A percentile compares a stretch with the other conserved stretches of the same genome.
phyloP scores from a whole-genome alignment of 2,329 filamentous ascomycete genomes.

The Colletotrichum chlorophyti region DNA sequence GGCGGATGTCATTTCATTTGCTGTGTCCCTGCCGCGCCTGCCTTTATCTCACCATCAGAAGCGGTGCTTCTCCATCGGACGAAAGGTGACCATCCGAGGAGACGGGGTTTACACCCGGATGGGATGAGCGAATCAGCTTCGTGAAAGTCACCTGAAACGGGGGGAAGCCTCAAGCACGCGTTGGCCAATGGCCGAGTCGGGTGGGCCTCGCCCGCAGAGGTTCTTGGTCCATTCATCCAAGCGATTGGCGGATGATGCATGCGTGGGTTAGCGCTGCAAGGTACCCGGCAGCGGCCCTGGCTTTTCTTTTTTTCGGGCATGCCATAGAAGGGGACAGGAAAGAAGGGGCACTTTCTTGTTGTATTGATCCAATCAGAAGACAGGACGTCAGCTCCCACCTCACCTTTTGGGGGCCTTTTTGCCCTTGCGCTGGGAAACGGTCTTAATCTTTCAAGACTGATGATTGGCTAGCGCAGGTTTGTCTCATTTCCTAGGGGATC shows the following conservation, averaged over 20 bases:
- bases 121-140: no score
- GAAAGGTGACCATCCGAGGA: no score
- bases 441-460: slow-evolving; percentile 7
- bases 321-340: no score
- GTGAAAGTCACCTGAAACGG: no score
- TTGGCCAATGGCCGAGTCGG: slow-evolving; percentile 1
- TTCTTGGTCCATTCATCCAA: not conserved
- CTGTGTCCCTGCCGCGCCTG: no score
- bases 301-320: no score
- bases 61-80: no score
- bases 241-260: slow-evolving; percentile 25
- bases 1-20: no score
- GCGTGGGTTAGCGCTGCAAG: slow-evolving; percentile 24
- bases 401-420: not conserved
- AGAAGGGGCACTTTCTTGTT: no score
- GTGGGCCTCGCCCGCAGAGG: not conserved
- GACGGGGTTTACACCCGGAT: no score
- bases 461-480: slow-evolving; percentile 8
- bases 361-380: slow-evolving; percentile 12
- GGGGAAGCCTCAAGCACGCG: no score
- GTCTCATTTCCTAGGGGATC: slow-evolving; percentile 26
- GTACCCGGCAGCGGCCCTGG: slow-evolving; percentile 15
- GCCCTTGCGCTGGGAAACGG: slow-evolving; percentile 4
- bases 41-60: no score
- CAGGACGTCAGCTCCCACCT: not conserved